phyloP scores from a whole-genome alignment of 2,329 filamentous ascomycete genomes.

The Venturia asperata region DNA sequence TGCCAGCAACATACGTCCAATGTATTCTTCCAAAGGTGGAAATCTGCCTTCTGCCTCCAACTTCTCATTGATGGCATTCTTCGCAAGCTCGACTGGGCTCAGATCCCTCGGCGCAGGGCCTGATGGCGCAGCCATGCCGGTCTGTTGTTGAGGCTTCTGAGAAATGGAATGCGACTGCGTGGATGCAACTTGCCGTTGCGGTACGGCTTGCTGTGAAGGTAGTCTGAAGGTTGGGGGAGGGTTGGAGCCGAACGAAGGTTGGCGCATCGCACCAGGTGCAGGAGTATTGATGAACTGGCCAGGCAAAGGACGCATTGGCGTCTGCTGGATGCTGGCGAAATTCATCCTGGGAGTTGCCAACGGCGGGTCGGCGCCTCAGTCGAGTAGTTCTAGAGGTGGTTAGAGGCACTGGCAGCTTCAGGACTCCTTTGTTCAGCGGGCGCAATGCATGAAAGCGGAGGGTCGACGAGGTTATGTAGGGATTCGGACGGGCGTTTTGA shows the following conservation, averaged over 20 bases:
- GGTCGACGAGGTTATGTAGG: not conserved
- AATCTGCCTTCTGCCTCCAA: constrained; percentile 71
- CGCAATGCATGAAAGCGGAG: constrained; percentile 2
- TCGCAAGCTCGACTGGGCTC: constrained; percentile 66
- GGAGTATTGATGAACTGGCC: constrained; percentile 73
- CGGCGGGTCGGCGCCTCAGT: not conserved
- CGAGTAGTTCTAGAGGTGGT: not conserved
- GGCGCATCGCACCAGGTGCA: constrained; percentile 39
- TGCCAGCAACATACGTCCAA: constrained; percentile 60
- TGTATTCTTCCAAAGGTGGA: constrained; percentile 82
- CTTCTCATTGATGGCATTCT: constrained; percentile 73
- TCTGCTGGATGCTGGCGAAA: constrained; percentile 28
- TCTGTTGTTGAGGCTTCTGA: not conserved
- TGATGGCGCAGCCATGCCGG: not conserved
- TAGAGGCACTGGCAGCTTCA: constrained; percentile 4
- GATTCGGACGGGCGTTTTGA: not conserved
- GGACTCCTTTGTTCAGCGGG: not conserved
- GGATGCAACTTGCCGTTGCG: constrained; percentile 5
- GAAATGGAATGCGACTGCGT: not conserved
- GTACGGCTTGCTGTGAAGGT: constrained; percentile 15
- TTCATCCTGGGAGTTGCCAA: not conserved
- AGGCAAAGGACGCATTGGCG: constrained; percentile 65
- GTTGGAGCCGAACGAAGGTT: not conserved
- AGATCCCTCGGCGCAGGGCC: not conserved
- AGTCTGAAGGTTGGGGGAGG: constrained; percentile 43